Evolutionary conservation across 1,139 yeast species (phyloP).

Genomic region (Saccharomyces pastorianus): DNA sequence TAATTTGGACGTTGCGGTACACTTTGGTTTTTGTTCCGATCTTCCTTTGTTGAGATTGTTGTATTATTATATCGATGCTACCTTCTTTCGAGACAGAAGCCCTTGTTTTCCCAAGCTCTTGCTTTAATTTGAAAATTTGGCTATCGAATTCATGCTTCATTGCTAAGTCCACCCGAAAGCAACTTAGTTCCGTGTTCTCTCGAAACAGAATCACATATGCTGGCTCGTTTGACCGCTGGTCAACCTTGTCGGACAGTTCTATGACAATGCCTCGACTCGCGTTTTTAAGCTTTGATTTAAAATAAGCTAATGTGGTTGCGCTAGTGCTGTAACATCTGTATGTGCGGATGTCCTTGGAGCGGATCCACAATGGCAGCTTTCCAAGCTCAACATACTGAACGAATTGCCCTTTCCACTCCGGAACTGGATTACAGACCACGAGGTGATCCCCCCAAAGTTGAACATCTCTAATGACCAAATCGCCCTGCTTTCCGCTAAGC

Average conservation of each 20-base stretch:
- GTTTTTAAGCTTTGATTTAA: constrained; percentile 22
- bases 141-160: constrained; percentile 4
- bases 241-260: constrained; percentile 5
- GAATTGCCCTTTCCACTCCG: constrained; percentile 13
- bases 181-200: neutral
- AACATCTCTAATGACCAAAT: constrained; percentile 21
- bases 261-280: constrained; percentile 22
- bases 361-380: constrained; percentile 28
- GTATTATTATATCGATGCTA: constrained; percentile 17
- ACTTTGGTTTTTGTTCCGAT: constrained; percentile 11
- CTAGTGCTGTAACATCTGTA: constrained; percentile 21
- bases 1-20: constrained; percentile 13
- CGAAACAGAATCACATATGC: neutral
- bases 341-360: neutral
- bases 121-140: neutral
- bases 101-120: neutral
- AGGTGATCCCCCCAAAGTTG: constrained; percentile 20
- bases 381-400: constrained; percentile 20
- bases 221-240: neutral
- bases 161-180: neutral
- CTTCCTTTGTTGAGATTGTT: constrained; percentile 14
- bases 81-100: constrained; percentile 3
- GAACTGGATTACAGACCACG: neutral
- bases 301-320: constrained; percentile 22
- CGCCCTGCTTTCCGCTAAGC: constrained; percentile 17